Conservation (phyloP, 495 filamentous ascomycete genomes). For the Apiosordaria backusii region DNA sequence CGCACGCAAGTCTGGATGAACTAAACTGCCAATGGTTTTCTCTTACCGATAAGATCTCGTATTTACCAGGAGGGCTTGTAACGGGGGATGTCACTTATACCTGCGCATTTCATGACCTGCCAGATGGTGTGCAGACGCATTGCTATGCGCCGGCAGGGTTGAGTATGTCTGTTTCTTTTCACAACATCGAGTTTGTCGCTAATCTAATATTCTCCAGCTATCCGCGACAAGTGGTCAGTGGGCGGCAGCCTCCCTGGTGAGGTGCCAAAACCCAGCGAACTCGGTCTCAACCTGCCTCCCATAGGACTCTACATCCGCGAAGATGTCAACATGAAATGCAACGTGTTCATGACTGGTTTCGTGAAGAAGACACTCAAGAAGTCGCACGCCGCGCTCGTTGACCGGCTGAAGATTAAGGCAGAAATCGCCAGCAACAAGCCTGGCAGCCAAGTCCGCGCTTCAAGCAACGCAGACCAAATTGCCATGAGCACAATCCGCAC, state of each 20-base stretch:
- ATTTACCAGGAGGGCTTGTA: conserved; percentile 64
- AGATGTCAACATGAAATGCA: conserved; percentile 74
- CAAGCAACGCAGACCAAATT: neutral
- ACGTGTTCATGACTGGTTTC: conserved; percentile 65
- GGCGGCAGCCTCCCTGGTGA: conserved; percentile 64
- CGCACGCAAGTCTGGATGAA: conserved; percentile 62
- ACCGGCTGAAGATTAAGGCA: conserved; percentile 60
- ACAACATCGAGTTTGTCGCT: neutral
- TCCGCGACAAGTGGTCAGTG: conserved; percentile 64
- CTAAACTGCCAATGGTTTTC: conserved; percentile 67
- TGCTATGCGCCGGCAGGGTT: conserved; percentile 54
- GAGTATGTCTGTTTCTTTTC: conserved; percentile 15
- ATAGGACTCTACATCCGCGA: conserved; percentile 71
- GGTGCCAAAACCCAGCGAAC: conserved; percentile 52
- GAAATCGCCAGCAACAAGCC: conserved; percentile 23
- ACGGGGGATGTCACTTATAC: conserved; percentile 68
- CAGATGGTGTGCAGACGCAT: conserved; percentile 69
- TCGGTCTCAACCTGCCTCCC: conserved; percentile 57
- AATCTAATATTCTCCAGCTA: conserved; percentile 55
- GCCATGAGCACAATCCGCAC: neutral
- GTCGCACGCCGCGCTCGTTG: conserved; percentile 62
- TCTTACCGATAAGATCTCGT: conserved; percentile 66
- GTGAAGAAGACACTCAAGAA: conserved; percentile 74
- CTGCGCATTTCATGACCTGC: conserved; percentile 67
- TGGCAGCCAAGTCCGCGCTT: neutral